Conservation (phyloP, 768 basidiomycete genomes). For the Austroboletus eburneus region DNA sequence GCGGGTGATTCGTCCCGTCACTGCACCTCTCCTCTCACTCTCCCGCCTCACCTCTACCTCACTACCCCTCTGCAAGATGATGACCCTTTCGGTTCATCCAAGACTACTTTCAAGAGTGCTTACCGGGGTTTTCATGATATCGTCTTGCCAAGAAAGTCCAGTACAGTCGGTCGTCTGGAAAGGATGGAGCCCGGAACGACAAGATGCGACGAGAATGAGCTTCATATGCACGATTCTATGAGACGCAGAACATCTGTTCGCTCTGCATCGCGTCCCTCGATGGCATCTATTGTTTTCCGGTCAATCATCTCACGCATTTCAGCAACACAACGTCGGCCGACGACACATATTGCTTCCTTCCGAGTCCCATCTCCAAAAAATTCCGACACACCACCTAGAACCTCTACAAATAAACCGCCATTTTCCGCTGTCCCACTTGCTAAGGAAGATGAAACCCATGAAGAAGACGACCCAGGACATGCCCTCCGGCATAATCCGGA, state of each 20-base stretch:
- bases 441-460: conserved; percentile 1
- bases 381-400: conserved; percentile 10
- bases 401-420: conserved; percentile 8
- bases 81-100: conserved; percentile 28
- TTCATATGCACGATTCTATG: too few relatives aligned
- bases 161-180: neutral
- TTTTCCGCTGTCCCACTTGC: conserved; percentile 13
- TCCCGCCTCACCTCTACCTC: conserved; percentile 16
- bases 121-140: conserved; percentile 40
- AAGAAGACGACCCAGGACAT: conserved; percentile 4
- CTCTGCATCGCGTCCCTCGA: neutral
- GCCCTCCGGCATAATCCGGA: conserved; percentile 25
- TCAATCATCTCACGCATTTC: conserved; percentile 1
- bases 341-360: conserved; percentile 3
- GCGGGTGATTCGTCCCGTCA: conserved; percentile 7
- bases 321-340: conserved; percentile 1
- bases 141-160: conserved; percentile 11
- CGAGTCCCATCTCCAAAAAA: neutral
- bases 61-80: conserved; percentile 4
- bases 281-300: conserved; percentile 1
- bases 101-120: conserved; percentile 36
- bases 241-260: neutral
- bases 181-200: too few relatives aligned
- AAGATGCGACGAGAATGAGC: too few relatives aligned
- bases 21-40: conserved; percentile 5